Evolutionary conservation across 78 protist genomes (phyloP), one percentile per base, ranked within the genome.

Genomic region (Tieghemostelium lacteum): DNA sequence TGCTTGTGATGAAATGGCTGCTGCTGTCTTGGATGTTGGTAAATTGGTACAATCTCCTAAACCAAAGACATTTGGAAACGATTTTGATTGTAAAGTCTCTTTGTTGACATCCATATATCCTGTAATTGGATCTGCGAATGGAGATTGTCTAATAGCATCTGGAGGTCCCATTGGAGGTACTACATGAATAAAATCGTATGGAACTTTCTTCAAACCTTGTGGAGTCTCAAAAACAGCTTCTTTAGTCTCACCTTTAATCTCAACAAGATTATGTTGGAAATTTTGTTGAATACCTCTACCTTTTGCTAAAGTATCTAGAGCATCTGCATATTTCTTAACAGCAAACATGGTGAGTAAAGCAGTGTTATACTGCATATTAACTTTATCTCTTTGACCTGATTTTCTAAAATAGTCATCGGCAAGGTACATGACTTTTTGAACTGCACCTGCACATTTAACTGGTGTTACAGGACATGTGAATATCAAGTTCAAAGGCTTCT

Each of bases 361-460:
- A 26, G 85, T 88, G 28, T 67, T 65, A 73, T 88, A 94, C 19
- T 42, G 40, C 19, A 94, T 37, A 4, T 42, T 24, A 22, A 86
- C 33, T 12, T 94, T 66, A 29, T 70, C 64, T 24, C 94, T 37
- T 31, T 78, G 58, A 54, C 76, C 85, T 17, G 52, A 28, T 57
- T 58, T 49, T 31, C 92, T 45, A 34, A 73, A 69, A n/a, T 69
- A 62, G 22, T 72, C 92, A 37, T 94, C 96, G 22, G 73, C 66
- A 12, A 94, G 64, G 83, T 86, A 94, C 92, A 94, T 70, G 24
- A 94, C 74, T 85, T 94, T 94, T 73, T 94, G 96, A 26, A 94
- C 94, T 0, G 96, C 96, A 33, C 96, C 96, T 24, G 92, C 96
- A 71, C 96, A 94, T 58, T 94, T 94, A 75, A 94, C 70, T 40